phyloP scores from a whole-genome alignment of 106 monocot species.

The Dendrobium nobile region DNA sequence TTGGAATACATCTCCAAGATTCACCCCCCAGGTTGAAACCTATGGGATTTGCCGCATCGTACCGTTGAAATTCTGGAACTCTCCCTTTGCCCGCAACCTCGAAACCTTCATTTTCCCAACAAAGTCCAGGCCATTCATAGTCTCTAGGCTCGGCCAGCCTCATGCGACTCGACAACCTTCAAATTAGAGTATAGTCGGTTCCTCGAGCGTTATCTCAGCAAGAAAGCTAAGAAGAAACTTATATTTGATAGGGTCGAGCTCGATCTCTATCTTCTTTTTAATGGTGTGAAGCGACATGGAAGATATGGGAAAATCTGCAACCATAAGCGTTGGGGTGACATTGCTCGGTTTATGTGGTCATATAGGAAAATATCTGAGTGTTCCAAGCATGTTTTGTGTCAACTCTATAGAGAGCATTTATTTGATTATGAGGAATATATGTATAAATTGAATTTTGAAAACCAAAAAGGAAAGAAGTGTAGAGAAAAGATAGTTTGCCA shows the following conservation, averaged over 20 bases:
- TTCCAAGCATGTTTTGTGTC: slow-evolving; percentile 63
- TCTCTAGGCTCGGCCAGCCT: slow-evolving; percentile 58
- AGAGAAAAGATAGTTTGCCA: neutral
- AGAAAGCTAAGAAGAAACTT: slow-evolving; percentile 19
- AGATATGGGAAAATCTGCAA: slow-evolving; percentile 48
- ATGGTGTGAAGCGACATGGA: slow-evolving; percentile 57
- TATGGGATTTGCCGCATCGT: slow-evolving; percentile 79
- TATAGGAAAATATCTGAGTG: slow-evolving; percentile 41
- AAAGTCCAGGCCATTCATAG: slow-evolving; percentile 65
- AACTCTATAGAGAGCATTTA: slow-evolving; percentile 60
- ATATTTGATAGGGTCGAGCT: slow-evolving; percentile 47
- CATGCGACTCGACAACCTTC: slow-evolving; percentile 62
- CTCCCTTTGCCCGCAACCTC: slow-evolving; percentile 43
- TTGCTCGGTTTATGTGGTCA: slow-evolving; percentile 27
- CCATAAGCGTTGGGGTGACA: slow-evolving; percentile 64
- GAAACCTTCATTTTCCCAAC: slow-evolving; percentile 50
- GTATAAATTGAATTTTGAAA: slow-evolving; percentile 3
- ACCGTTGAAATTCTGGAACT: slow-evolving; percentile 56
- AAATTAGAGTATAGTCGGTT: slow-evolving; percentile 55
- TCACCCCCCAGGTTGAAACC: slow-evolving; percentile 49
- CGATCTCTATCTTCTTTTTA: slow-evolving; percentile 58
- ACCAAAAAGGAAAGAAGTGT: slow-evolving; percentile 19
- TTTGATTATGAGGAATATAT: slow-evolving; percentile 67
- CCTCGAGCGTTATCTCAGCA: slow-evolving; percentile 22
- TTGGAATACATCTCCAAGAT: slow-evolving; percentile 49